phyloP scores from a whole-genome alignment of 2,329 filamentous ascomycete genomes.

The Fusarium chuoi region DNA sequence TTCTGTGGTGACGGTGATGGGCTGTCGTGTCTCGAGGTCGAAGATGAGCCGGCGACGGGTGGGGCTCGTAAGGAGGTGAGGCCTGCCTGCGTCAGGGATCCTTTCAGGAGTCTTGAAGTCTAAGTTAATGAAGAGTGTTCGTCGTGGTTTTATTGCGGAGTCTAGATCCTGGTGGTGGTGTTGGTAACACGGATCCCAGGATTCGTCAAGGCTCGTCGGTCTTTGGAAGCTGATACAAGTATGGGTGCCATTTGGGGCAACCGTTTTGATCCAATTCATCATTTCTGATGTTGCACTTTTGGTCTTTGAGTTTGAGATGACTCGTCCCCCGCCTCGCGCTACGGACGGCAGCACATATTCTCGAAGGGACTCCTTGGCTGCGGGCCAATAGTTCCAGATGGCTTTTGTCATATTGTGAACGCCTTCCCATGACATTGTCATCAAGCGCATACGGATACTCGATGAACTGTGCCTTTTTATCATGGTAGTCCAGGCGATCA shows the following conservation, averaged over 20 bases:
- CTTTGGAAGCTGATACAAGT: background rate
- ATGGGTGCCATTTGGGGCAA: background rate
- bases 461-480: background rate
- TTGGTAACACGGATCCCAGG: background rate
- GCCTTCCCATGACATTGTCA: background rate
- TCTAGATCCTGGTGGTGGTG: background rate
- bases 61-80: background rate
- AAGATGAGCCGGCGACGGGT: background rate
- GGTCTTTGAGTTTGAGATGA: background rate
- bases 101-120: background rate
- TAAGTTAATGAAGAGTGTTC: background rate
- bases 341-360: background rate
- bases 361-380: background rate
- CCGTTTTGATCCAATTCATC: background rate
- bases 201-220: background rate
- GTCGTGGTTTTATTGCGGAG: background rate
- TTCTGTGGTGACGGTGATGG: background rate
- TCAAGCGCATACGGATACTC: fast-evolving
- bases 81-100: background rate
- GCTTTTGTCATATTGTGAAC: background rate
- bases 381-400: background rate
- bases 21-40: background rate
- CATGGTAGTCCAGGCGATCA: background rate
- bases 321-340: background rate
- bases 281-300: background rate